Conservation (phyloP, 169 alveolate genomes). For the Amoebophrya sp. region DNA sequence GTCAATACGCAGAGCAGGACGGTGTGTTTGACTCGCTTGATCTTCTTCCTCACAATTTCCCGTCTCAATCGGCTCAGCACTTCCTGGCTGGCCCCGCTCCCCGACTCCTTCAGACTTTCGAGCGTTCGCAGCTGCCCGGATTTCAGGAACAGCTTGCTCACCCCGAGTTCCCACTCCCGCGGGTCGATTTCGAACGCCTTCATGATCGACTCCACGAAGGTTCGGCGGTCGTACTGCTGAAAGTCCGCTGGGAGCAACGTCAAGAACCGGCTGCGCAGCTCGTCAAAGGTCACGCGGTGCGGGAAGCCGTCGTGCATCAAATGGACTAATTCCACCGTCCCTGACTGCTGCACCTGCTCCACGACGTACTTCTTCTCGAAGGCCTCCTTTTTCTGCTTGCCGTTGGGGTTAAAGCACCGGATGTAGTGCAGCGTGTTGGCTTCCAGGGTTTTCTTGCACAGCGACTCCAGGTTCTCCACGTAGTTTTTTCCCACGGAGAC, state of each 20-base stretch:
- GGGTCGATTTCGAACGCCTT: constrained; percentile 6
- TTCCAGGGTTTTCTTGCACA: constrained; percentile 21
- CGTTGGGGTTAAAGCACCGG: constrained; percentile 34
- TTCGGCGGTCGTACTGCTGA: constrained; percentile 18
- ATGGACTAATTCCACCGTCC: constrained; percentile 52
- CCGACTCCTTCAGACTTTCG: not conserved
- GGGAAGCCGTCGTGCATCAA: constrained; percentile 56
- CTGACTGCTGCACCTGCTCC: constrained; percentile 50
- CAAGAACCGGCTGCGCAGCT: constrained; percentile 37
- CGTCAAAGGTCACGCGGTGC: constrained; percentile 45
- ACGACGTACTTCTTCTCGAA: constrained; percentile 39
- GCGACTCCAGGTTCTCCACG: constrained; percentile 32
- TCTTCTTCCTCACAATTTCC: not conserved
- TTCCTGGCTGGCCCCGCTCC: not conserved
- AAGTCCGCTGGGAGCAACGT: constrained; percentile 44
- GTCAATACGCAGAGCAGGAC: not conserved
- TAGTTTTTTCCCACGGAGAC: constrained; percentile 32
- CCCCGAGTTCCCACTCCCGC: not conserved
- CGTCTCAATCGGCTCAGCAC: not conserved
- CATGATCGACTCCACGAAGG: constrained; percentile 18
- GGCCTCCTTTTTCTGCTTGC: not conserved
- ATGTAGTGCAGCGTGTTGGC: constrained; percentile 27
- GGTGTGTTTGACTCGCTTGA: not conserved
- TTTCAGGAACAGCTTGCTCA: not conserved
- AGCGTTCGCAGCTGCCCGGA: constrained; percentile 17